phyloP scores from a whole-genome alignment of 1,284 basidiomycete species.

The Fomitiporia mediterranea region DNA sequence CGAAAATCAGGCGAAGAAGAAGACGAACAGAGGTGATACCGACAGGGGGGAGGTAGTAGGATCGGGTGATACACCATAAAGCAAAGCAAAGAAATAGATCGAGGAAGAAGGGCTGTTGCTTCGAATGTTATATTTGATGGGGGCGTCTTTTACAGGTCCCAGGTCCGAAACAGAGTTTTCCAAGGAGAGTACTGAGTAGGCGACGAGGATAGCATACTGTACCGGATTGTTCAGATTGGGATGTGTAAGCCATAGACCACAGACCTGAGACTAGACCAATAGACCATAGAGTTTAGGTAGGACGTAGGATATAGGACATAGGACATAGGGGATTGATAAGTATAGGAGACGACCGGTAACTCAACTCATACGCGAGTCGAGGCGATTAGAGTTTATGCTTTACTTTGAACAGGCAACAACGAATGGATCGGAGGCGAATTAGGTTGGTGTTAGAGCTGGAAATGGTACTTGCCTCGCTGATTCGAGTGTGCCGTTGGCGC shows the following conservation, averaged over 20 bases:
- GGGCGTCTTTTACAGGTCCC: not conserved
- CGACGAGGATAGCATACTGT: not conserved
- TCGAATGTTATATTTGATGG: conserved; percentile 3
- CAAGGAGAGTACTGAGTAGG: too few species aligned
- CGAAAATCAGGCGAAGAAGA: not conserved
- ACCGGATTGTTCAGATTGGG: not conserved
- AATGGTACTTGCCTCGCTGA: not conserved
- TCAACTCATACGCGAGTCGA: not conserved
- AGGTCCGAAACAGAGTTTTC: not conserved
- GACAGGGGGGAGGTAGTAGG: not conserved
- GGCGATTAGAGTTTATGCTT: not conserved
- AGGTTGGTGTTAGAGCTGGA: not conserved
- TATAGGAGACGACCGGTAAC: not conserved
- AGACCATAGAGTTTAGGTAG: not conserved
- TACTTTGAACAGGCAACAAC: not conserved
- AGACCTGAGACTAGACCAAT: not conserved
- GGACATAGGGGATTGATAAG: not conserved
- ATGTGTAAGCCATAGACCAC: not conserved
- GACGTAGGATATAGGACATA: not conserved
- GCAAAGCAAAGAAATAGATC: not conserved
- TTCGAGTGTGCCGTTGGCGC: not conserved
- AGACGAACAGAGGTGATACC: not conserved
- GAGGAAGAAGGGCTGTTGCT: not conserved
- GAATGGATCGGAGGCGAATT: not conserved
- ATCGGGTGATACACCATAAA: not conserved